Evolutionary conservation across 2,329 filamentous ascomycete genomes (phyloP).

Genomic region (Beauveria scarabaeidicola): DNA sequence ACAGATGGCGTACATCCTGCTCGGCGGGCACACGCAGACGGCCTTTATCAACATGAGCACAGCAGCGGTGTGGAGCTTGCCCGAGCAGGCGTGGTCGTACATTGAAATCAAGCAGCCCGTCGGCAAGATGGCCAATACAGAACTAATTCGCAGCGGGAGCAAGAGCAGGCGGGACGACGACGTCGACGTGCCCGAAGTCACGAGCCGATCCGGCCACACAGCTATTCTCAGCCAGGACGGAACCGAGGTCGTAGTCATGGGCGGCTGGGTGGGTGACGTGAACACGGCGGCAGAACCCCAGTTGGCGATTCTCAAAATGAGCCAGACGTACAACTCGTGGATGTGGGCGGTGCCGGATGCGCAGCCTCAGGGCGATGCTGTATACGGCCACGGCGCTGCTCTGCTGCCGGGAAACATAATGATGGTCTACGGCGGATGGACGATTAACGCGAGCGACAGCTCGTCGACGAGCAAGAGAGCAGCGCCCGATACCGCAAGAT

Average conservation of each 20-base stretch:
- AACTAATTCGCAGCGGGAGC: conserved; percentile 41
- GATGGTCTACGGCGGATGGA: conserved; percentile 59
- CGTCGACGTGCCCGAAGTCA: conserved; percentile 36
- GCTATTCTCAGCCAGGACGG: conserved; percentile 75
- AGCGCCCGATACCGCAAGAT: conserved; percentile 24
- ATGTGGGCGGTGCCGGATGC: conserved; percentile 55
- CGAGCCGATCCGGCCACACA: conserved; percentile 83
- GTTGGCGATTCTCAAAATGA: conserved; percentile 67
- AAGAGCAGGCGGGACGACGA: neutral
- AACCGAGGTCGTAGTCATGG: conserved; percentile 65
- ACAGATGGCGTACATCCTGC: conserved; percentile 68
- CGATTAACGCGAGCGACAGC: conserved; percentile 26
- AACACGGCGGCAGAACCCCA: conserved; percentile 71
- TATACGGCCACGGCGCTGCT: conserved; percentile 57
- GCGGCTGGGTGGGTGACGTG: conserved; percentile 86
- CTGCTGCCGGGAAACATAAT: conserved; percentile 59
- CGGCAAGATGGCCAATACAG: conserved; percentile 33
- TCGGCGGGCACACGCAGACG: conserved; percentile 74
- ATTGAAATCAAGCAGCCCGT: conserved; percentile 49
- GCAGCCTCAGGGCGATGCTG: conserved; percentile 36
- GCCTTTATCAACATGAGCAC: conserved; percentile 95
- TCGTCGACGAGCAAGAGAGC: conserved; percentile 22
- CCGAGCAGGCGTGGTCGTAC: conserved; percentile 81
- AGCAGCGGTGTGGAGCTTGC: conserved; percentile 76
- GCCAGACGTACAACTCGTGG: conserved; percentile 67